Evolutionary conservation across 148 eudicot species (phyloP), one percentile per base, ranked within the genome.

Genomic region (Camellia lanceoleosa): DNA sequence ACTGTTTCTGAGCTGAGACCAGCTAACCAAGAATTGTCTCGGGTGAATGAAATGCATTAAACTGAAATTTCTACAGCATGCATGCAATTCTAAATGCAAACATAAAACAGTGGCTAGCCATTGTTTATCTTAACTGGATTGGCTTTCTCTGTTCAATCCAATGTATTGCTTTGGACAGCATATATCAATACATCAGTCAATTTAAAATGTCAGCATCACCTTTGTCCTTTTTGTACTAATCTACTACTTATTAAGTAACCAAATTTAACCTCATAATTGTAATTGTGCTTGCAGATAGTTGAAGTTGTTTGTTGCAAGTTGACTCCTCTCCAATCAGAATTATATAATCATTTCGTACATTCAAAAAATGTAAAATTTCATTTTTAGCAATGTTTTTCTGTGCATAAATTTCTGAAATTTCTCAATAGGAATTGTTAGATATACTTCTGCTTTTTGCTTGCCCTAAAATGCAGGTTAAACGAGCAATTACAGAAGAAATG

Each of bases 301-400:
- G 93, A 97, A 91, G 99, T 97, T 78, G 98, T 94, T 81, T 97
- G 99, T 75, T 97, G 99, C 95, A 97, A 89, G 86, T 83, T 97
- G 86, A 88, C 93, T 81, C 94, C 97, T 81, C 91, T 97, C 79
- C 99, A 97, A 72, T 80, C 86, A 47, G 88, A 88, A 66, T 79
- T 97, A 71, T 97, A 94, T 87, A 94, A 85, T 79, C 93, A 97
- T 85, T 92, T 97, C 77, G 87, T 92, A 80, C 97, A 90, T 74
- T 97, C 98, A 70, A 97, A 94, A 88, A 97, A 97, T 90, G 99
- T 97, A 88, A 75, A 83, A 62, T 55, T 56, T 76, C 80, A 71
- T 78, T 81, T 69, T 56, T 11, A 7, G 10, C 15, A 18, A 38
- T 20, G 47, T 42, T 16, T 75, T 76, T 7, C 14, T 42, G 11